These are phyloP conservation scores for Oryza nivara DNA, from an alignment of 176 grass and related monocot genomes.

Conservation along the genomic window DNA sequence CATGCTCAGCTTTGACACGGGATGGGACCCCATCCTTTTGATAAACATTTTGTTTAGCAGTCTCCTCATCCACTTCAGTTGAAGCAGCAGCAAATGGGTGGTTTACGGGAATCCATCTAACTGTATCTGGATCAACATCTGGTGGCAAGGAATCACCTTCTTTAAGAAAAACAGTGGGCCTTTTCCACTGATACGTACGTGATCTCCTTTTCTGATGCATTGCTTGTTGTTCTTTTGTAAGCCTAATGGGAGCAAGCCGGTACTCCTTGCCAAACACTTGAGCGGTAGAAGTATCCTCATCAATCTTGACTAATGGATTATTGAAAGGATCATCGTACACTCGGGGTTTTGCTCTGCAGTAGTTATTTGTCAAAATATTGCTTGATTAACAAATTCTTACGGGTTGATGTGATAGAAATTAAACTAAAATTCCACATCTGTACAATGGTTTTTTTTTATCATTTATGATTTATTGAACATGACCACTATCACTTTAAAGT, in stretches of 20 bases:
- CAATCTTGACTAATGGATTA: constrained; percentile 84
- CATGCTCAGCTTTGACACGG: constrained; percentile 89
- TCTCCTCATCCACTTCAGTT: constrained; percentile 83
- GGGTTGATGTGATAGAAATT: neutral
- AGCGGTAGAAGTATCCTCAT: constrained; percentile 63
- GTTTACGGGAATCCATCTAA: constrained; percentile 89
- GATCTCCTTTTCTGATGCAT: constrained; percentile 91
- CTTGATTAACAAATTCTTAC: neutral
- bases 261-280: constrained; percentile 97
- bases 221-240: constrained; percentile 80
- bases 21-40: constrained; percentile 88
- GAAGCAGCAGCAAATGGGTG: constrained; percentile 85
- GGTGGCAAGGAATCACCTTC: constrained; percentile 89
- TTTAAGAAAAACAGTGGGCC: constrained; percentile 93
- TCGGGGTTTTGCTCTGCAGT: constrained; percentile 66
- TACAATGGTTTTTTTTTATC: neutral
- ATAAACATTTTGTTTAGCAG: constrained; percentile 82
- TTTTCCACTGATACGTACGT: constrained; percentile 83
- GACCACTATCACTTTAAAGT: constrained; percentile 8
- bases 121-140: constrained; percentile 84
- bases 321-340: constrained; percentile 86
- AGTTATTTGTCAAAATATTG: constrained; percentile 40
- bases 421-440: constrained; percentile 11
- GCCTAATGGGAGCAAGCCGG: constrained; percentile 69
- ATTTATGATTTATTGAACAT: constrained; percentile 15